Percentiles rank a stretch among this genome's conserved stretches.
Conservation (phyloP, 148 eudicot species). For the Chenopodium formosanum region DNA sequence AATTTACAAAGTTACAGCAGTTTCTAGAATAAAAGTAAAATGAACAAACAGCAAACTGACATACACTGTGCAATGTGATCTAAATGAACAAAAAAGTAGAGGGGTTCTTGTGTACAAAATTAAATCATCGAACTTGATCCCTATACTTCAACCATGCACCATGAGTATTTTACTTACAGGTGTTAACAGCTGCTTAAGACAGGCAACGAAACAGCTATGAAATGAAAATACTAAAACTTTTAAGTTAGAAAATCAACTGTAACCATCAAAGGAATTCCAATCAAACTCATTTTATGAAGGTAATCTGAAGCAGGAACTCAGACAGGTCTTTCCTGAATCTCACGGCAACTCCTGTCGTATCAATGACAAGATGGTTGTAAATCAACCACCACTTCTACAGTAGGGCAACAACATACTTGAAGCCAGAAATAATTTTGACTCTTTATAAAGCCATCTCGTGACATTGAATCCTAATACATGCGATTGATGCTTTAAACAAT, state of each 20-base stretch:
- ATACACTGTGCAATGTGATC: not conserved
- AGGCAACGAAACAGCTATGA: not conserved
- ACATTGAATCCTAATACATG: no score
- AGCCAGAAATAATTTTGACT: no score
- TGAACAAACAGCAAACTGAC: not conserved
- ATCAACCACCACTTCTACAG: no score
- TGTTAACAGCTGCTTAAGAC: not conserved
- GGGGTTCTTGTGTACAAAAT: not conserved
- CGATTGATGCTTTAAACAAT: no score
- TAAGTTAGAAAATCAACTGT: not conserved
- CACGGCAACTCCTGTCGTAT: no score
- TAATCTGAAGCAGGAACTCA: not conserved
- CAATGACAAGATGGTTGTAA: no score
- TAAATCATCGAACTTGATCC: not conserved
- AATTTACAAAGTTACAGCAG: not conserved
- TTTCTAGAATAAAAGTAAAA: not conserved
- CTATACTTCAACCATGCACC: not conserved
- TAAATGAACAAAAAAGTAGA: not conserved
- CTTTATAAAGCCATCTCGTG: no score
- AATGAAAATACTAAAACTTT: no score
- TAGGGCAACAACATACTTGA: no score
- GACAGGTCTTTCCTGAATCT: not conserved
- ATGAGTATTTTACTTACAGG: not conserved
- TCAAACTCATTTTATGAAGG: not conserved
- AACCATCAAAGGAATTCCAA: not conserved